These are phyloP conservation scores for Talaromyces marneffei DNA, from an alignment of 2,329 filamentous ascomycete genomes.

Conservation along the genomic window DNA sequence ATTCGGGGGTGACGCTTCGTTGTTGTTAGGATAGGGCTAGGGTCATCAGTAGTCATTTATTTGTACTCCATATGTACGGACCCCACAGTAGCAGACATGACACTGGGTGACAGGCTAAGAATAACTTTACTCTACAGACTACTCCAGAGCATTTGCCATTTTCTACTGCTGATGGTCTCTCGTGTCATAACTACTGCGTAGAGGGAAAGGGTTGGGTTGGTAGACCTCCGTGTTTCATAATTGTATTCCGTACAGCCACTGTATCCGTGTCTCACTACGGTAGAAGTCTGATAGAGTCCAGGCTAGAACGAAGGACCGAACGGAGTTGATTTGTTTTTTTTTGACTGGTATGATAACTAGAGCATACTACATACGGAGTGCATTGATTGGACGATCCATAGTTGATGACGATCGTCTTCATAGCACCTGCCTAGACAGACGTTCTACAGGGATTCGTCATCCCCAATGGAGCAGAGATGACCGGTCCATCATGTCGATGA, in stretches of 20 bases:
- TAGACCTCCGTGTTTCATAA: neutral
- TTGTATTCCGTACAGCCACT: neutral
- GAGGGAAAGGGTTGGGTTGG: neutral
- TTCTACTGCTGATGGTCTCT: neutral
- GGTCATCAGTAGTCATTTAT: too few relatives aligned
- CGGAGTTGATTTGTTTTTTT: neutral
- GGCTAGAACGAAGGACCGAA: neutral
- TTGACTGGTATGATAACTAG: too few relatives aligned
- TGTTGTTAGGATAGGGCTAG: neutral
- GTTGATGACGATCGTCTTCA: neutral
- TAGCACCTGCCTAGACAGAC: neutral
- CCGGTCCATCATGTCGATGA: neutral
- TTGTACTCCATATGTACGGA: neutral
- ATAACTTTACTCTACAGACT: neutral
- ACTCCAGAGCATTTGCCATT: neutral
- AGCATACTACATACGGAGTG: too few relatives aligned
- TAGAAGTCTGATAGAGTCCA: too few relatives aligned
- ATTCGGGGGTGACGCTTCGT: conserved; percentile 22
- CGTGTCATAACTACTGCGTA: too few relatives aligned
- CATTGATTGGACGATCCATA: neutral
- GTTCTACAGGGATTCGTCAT: neutral
- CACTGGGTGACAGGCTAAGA: neutral
- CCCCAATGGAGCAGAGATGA: neutral
- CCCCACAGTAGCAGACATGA: neutral
- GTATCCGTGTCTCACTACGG: neutral